phyloP scores from a whole-genome alignment of 2,329 filamentous ascomycete species.

The Sporothrix sp. region DNA sequence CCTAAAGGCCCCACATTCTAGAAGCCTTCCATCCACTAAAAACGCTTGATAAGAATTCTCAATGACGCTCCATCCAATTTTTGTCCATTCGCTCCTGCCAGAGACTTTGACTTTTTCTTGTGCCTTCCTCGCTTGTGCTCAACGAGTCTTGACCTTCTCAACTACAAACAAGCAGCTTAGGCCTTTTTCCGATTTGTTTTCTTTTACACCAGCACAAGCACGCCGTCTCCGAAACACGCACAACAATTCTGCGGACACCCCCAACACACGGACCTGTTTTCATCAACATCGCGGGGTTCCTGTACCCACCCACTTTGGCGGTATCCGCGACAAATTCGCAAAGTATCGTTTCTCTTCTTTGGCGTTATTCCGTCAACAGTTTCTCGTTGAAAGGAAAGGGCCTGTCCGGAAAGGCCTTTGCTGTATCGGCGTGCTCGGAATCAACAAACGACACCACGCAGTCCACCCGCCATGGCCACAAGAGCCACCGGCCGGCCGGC shows the following conservation, averaged over 20 bases:
- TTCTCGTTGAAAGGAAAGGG: no score
- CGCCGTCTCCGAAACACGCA: background rate
- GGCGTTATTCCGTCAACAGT: no score
- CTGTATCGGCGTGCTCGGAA: no score
- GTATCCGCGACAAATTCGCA: background rate
- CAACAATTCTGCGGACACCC: background rate
- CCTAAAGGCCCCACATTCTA: conserved; percentile 8
- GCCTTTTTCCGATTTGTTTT: background rate
- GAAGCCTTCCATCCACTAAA: conserved; percentile 11
- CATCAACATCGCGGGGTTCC: conserved; percentile 5
- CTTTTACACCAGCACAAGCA: background rate
- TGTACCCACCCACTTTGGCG: background rate
- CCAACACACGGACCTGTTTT: background rate
- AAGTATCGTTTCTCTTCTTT: no score
- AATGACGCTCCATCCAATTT: background rate
- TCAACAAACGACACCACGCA: background rate
- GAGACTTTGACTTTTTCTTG: background rate
- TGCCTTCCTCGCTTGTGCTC: background rate
- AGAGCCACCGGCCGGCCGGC: conserved; percentile 31
- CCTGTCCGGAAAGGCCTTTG: no score
- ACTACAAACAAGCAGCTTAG: background rate
- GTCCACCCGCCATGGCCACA: conserved; percentile 36
- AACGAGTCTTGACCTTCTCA: background rate
- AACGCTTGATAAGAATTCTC: conserved; percentile 4
- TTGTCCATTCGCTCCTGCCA: conserved; percentile 3